Percentiles rank a stretch among this genome's conserved stretches.
These are phyloP conservation scores for Naganishia onofrii DNA, from an alignment of 768 basidiomycete genomes.

Conservation along the genomic window DNA sequence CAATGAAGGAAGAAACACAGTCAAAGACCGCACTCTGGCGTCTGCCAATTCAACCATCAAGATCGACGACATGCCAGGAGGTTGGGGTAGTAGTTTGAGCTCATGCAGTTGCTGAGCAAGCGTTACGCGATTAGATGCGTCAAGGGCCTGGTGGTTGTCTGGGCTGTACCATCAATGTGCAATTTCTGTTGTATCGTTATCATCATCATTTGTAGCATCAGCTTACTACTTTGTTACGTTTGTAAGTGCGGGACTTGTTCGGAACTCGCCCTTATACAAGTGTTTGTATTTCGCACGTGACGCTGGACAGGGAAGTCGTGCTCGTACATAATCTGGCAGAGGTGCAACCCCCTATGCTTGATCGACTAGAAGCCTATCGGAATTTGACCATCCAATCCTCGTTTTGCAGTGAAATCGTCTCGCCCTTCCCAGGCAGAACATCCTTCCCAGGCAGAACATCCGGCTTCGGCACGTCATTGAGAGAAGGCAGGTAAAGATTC, in stretches of 20 bases:
- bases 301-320: not conserved
- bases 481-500: not conserved
- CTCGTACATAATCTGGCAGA: not conserved
- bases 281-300: not conserved
- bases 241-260: too few relatives aligned
- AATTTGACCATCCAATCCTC: not conserved
- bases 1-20: slow-evolving; percentile 9
- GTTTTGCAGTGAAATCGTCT: not conserved
- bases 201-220: not conserved
- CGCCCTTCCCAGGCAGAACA: not conserved
- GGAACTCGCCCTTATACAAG: too few relatives aligned
- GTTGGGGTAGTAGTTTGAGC: slow-evolving; percentile 21
- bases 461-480: not conserved
- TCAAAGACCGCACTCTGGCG: not conserved
- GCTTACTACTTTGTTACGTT: not conserved
- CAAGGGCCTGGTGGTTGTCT: not conserved
- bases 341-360: not conserved
- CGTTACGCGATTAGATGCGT: not conserved
- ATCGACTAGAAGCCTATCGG: not conserved
- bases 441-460: not conserved
- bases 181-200: not conserved
- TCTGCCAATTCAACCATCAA: slow-evolving; percentile 5
- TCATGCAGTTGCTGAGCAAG: slow-evolving; percentile 22
- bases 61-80: slow-evolving; percentile 27
- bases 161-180: not conserved